These are phyloP conservation scores for Emergomyces pasteurianus DNA, from an alignment of 2,329 filamentous ascomycete genomes.

Conservation along the genomic window DNA sequence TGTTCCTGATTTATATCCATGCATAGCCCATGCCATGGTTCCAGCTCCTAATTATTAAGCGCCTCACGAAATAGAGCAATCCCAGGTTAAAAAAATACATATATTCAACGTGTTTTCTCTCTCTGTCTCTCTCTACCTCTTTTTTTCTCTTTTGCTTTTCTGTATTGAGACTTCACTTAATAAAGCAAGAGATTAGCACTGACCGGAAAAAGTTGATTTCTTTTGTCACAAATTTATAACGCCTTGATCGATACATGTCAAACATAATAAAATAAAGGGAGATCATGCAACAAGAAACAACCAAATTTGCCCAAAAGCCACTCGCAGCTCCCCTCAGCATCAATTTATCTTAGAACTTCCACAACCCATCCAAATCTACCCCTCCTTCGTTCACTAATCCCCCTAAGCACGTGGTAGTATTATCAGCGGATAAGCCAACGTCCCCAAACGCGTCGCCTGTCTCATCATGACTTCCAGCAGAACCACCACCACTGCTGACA, in stretches of 20 bases:
- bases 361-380: slow-evolving; percentile 10
- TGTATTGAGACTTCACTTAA: neutral
- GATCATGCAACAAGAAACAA: neutral
- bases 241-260: neutral
- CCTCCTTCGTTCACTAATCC: neutral
- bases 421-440: neutral
- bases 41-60: neutral
- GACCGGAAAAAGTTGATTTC: neutral
- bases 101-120: neutral
- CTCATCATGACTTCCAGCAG: neutral
- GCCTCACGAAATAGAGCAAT: neutral
- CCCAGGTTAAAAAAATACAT: neutral
- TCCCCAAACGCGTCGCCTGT: neutral
- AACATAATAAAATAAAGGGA: too few relatives aligned
- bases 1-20: neutral
- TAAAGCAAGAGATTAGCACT: too few relatives aligned
- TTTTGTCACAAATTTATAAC: neutral
- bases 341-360: slow-evolving; percentile 10
- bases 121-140: neutral
- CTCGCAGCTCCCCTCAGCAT: neutral
- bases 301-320: neutral
- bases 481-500: neutral
- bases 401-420: neutral
- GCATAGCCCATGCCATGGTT: neutral
- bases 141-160: neutral